Percentiles rank a stretch among this genome's conserved stretches.
These are phyloP conservation scores for Aureobasidium musti DNA, from an alignment of 2,329 filamentous ascomycete genomes.

Conservation along the genomic window DNA sequence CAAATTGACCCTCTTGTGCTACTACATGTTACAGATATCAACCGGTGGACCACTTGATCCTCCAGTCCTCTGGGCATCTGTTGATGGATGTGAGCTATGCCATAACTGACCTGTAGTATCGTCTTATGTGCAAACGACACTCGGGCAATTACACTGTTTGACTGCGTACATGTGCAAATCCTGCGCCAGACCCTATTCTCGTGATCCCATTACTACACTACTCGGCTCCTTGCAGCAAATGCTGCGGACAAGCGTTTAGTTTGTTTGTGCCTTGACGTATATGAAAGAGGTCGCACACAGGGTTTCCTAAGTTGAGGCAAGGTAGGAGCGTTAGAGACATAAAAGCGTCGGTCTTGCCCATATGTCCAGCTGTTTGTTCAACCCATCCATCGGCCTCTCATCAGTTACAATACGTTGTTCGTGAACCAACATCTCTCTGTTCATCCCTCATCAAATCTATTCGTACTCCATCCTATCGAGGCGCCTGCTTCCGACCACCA, in stretches of 20 bases:
- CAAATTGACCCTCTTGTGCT: constrained; percentile 1
- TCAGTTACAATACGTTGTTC: not conserved
- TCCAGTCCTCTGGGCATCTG: not conserved
- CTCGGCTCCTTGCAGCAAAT: constrained; percentile 21
- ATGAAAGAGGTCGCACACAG: not conserved
- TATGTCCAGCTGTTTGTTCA: not conserved
- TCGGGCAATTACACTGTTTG: not conserved
- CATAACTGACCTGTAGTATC: not conserved
- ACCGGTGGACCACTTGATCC: not conserved
- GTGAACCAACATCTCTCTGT: not conserved
- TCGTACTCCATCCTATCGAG: not conserved
- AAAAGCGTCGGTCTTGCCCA: constrained; percentile 8
- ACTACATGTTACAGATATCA: constrained; percentile 5
- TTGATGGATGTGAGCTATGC: not conserved
- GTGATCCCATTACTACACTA: constrained; percentile 11
- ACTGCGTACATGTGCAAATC: not conserved
- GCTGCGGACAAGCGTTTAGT: not conserved
- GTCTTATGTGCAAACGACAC: not conserved
- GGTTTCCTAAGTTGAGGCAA: not conserved
- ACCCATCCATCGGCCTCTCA: not conserved
- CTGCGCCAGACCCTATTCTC: not conserved
- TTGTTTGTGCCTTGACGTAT: not conserved
- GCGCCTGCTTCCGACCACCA: constrained; percentile 4
- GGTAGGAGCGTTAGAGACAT: constrained; percentile 11
- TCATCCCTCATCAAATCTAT: not conserved